Conservation (phyloP, 2,329 filamentous ascomycete species). For the Trichoderma breve region DNA sequence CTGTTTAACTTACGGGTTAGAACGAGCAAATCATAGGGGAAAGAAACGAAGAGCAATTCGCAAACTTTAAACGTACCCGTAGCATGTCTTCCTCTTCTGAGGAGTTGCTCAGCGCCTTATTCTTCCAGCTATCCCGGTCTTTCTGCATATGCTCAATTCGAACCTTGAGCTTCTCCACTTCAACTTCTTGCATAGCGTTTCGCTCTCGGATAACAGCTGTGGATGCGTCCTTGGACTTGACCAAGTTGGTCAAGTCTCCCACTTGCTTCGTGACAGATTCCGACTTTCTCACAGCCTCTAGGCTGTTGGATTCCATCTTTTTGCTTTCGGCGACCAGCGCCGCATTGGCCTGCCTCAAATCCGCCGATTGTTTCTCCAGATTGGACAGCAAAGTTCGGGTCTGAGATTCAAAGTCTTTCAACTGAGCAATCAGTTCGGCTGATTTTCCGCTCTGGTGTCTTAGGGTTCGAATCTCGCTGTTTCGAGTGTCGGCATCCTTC, state of each 20-base stretch:
- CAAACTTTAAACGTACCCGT: slow-evolving; percentile 60
- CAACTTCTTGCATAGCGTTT: slow-evolving; percentile 63
- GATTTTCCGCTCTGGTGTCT: slow-evolving; percentile 84
- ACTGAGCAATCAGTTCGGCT: slow-evolving; percentile 85
- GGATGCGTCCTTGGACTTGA: slow-evolving; percentile 71
- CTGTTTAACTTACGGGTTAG: slow-evolving; percentile 25
- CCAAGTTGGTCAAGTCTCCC: slow-evolving; percentile 68
- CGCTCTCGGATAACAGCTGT: slow-evolving; percentile 52
- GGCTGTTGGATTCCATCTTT: slow-evolving; percentile 67
- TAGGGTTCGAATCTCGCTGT: slow-evolving; percentile 74
- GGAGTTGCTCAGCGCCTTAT: slow-evolving; percentile 75
- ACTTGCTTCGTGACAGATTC: slow-evolving; percentile 76
- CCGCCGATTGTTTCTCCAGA: slow-evolving; percentile 85
- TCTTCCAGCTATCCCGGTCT: slow-evolving; percentile 82
- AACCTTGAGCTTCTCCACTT: slow-evolving; percentile 76
- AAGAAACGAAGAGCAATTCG: neutral
- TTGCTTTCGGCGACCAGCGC: slow-evolving; percentile 70
- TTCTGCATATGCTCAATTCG: slow-evolving; percentile 76
- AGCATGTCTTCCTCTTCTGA: slow-evolving; percentile 82
- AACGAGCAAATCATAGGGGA: neutral
- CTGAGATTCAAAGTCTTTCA: slow-evolving; percentile 85
- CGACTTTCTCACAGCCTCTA: slow-evolving; percentile 66
- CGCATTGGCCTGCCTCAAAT: slow-evolving; percentile 77
- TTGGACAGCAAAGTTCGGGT: slow-evolving; percentile 75
- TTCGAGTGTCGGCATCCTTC: slow-evolving; percentile 85